These are phyloP conservation scores for Proliferodiscus dingleyae DNA, from an alignment of 2,329 filamentous ascomycete species.

Conservation along the genomic window DNA sequence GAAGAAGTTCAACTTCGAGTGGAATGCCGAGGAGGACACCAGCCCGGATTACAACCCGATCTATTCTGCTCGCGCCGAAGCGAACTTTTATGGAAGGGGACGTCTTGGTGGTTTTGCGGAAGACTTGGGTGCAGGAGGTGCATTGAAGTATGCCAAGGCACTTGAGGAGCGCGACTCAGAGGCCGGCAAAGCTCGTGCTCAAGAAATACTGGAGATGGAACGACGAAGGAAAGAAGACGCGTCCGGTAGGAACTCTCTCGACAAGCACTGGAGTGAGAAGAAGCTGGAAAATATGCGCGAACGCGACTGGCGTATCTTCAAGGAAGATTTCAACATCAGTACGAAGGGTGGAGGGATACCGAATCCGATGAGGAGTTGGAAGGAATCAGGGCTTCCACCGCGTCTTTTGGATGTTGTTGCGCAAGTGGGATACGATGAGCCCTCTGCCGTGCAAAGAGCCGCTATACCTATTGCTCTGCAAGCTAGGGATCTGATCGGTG, in stretches of 20 bases:
- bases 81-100: conserved; percentile 65
- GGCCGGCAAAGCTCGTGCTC: conserved; percentile 69
- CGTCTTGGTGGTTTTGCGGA: conserved; percentile 62
- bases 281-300: conserved; percentile 89
- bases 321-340: conserved; percentile 95
- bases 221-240: conserved; percentile 68
- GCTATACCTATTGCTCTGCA: conserved; percentile 94
- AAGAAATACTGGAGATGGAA: conserved; percentile 81
- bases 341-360: conserved; percentile 90
- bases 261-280: conserved; percentile 97
- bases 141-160: conserved; percentile 57
- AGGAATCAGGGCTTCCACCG: conserved; percentile 75
- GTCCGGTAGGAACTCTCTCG: conserved; percentile 66
- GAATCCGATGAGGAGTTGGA: conserved; percentile 94
- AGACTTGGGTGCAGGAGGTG: conserved; percentile 50
- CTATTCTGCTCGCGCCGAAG: conserved; percentile 63
- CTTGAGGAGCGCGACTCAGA: conserved; percentile 72
- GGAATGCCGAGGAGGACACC: conserved; percentile 93
- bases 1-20: conserved; percentile 98
- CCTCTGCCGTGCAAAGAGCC: conserved; percentile 85
- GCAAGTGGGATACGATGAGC: conserved; percentile 84
- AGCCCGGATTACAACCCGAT: conserved; percentile 77
- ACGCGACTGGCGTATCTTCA: conserved; percentile 98
- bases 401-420: conserved; percentile 76
- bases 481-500: conserved; percentile 92